Conservation (phyloP, 495 filamentous ascomycete species). For the Apiosordaria backusii region DNA sequence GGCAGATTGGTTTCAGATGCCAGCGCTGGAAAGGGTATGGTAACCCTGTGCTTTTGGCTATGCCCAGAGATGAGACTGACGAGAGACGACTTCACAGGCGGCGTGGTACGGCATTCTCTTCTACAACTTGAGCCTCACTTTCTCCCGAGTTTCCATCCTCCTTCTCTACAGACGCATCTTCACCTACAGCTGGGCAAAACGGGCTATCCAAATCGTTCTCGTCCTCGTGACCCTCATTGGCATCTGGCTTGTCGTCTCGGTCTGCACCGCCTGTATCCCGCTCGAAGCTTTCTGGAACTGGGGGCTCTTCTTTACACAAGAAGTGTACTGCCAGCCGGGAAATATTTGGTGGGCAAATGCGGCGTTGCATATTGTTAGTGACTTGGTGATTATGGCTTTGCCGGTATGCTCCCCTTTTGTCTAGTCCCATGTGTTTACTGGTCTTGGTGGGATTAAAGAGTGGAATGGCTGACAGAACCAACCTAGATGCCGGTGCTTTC, state of each 20-base stretch:
- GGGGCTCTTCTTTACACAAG: slow-evolving; percentile 17
- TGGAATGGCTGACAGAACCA: not conserved
- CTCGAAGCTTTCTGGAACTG: slow-evolving; percentile 34
- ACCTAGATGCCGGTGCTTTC: slow-evolving; percentile 26
- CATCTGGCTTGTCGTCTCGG: slow-evolving; percentile 26
- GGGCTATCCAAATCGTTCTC: slow-evolving; percentile 23
- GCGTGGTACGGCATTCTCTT: slow-evolving; percentile 31
- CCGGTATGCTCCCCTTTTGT: slow-evolving; percentile 17
- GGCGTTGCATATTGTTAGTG: slow-evolving; percentile 23
- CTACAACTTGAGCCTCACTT: slow-evolving; percentile 29
- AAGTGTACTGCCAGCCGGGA: slow-evolving; percentile 29
- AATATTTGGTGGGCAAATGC: slow-evolving; percentile 33
- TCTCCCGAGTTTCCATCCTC: slow-evolving; percentile 31
- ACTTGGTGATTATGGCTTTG: slow-evolving; percentile 28
- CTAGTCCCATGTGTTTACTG: not conserved
- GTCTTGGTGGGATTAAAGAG: no score
- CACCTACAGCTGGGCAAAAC: slow-evolving; percentile 28
- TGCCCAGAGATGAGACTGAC: no score
- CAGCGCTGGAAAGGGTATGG: slow-evolving; percentile 24
- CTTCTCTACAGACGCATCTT: slow-evolving; percentile 33
- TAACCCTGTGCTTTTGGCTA: no score
- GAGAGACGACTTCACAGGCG: slow-evolving; percentile 11
- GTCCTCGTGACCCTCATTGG: slow-evolving; percentile 23
- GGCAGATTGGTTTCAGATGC: slow-evolving; percentile 13
- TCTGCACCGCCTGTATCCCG: slow-evolving; percentile 31